Evolutionary conservation across 805 yeast genomes (phyloP).

Genomic region (Hanseniaspora nectarophila): DNA sequence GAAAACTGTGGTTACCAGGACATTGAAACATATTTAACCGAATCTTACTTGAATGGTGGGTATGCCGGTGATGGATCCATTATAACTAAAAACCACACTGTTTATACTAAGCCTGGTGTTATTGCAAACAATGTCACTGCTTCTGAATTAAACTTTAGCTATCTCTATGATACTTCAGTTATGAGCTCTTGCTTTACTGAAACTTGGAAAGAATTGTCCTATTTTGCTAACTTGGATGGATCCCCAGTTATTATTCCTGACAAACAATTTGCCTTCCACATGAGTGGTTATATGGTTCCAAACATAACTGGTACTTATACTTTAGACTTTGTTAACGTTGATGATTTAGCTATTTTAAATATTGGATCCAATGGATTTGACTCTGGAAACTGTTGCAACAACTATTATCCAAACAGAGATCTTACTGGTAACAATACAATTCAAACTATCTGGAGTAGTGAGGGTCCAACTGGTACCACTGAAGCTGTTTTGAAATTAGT

Average conservation of each 20-base stretch:
- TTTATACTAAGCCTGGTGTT: not conserved
- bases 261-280: not conserved
- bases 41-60: not conserved
- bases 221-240: not conserved
- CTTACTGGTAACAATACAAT: not conserved
- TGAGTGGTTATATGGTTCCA: constrained; percentile 2
- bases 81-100: not conserved
- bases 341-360: constrained; percentile 1
- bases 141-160: not conserved
- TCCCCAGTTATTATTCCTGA: not conserved
- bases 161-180: not conserved
- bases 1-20: not conserved
- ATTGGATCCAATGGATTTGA: not conserved
- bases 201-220: not conserved
- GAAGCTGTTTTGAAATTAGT: constrained; percentile 18
- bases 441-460: not conserved
- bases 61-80: not conserved
- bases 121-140: not conserved
- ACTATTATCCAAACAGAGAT: not conserved
- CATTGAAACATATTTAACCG: not conserved
- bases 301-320: not conserved
- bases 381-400: not conserved
- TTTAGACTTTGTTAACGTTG: not conserved
- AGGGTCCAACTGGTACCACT: not conserved
- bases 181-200: not conserved